A percentile compares a stretch with the other conserved stretches of the same genome.
Conservation (phyloP, 208 protist species). For the Leptomonas pyrrhocoris region DNA sequence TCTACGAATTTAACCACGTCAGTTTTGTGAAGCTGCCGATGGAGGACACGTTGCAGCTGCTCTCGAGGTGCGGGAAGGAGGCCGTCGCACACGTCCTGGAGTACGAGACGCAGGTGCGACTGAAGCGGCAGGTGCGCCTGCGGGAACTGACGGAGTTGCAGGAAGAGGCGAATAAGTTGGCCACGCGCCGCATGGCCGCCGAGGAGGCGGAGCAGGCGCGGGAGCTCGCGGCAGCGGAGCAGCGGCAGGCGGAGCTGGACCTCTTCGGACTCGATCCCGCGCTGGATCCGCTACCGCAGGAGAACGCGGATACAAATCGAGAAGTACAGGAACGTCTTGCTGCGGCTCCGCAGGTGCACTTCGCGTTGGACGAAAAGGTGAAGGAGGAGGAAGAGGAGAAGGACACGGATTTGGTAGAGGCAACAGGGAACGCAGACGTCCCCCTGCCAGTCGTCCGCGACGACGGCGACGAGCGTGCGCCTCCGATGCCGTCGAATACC, state of each 20-base stretch:
- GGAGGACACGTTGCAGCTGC: slow-evolving; percentile 76
- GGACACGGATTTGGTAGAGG: slow-evolving; percentile 1
- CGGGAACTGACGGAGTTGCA: slow-evolving; percentile 47
- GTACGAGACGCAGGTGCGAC: slow-evolving; percentile 74
- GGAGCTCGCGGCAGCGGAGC: slow-evolving; percentile 26
- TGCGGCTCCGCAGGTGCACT: slow-evolving; percentile 1
- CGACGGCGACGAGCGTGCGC: not conserved
- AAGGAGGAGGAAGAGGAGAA: slow-evolving; percentile 14
- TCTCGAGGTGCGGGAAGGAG: slow-evolving; percentile 77
- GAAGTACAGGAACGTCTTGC: not conserved
- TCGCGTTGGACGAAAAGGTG: slow-evolving; percentile 11
- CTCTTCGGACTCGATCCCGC: slow-evolving; percentile 1
- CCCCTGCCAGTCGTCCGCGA: slow-evolving; percentile 4
- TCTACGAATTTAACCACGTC: slow-evolving; percentile 90
- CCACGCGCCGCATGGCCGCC: slow-evolving; percentile 36
- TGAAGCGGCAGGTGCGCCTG: slow-evolving; percentile 46
- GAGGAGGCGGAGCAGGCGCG: slow-evolving; percentile 47
- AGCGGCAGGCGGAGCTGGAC: slow-evolving; percentile 33
- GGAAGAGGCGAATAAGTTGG: slow-evolving; percentile 41
- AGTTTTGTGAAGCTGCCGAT: slow-evolving; percentile 87
- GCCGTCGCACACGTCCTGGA: slow-evolving; percentile 72
- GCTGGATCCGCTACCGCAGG: not conserved
- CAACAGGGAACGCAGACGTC: not conserved
- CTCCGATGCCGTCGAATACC: too few relatives aligned
- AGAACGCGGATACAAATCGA: not conserved